Percentiles rank a stretch among this genome's conserved stretches.
These are phyloP conservation scores for Aspergillus carlsbadensis DNA, from an alignment of 495 filamentous ascomycete genomes.

Conservation along the genomic window DNA sequence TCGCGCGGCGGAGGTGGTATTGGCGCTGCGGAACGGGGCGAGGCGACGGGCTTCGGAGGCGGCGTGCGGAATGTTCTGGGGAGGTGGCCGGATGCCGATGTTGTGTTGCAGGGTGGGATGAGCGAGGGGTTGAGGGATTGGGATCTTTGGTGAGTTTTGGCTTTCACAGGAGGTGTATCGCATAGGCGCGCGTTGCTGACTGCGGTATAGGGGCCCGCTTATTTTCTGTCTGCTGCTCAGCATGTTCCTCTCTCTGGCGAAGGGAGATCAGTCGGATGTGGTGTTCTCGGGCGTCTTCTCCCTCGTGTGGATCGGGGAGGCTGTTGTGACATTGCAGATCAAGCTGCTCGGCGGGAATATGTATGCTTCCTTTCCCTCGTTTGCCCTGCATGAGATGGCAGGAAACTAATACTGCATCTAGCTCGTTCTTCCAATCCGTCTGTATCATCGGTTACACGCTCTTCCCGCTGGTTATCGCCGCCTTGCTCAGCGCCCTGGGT, in stretches of 20 bases:
- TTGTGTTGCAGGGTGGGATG: constrained; percentile 75
- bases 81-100: constrained; percentile 70
- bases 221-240: constrained; percentile 88
- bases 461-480: constrained; percentile 95
- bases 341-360: constrained; percentile 97
- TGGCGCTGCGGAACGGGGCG: constrained; percentile 64
- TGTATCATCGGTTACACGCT: constrained; percentile 98
- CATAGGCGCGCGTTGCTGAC: neutral
- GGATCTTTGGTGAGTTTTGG: constrained; percentile 76
- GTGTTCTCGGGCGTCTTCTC: constrained; percentile 97
- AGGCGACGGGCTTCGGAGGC: constrained; percentile 58
- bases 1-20: constrained; percentile 67
- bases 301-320: constrained; percentile 95
- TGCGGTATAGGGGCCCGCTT: constrained; percentile 67
- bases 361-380: constrained; percentile 53
- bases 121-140: constrained; percentile 86
- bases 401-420: constrained; percentile 37
- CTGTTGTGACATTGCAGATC: constrained; percentile 97
- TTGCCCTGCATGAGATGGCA: neutral
- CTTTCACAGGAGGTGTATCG: neutral
- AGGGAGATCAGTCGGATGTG: constrained; percentile 72
- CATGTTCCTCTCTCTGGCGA: constrained; percentile 78
- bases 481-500: constrained; percentile 78
- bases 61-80: constrained; percentile 65
- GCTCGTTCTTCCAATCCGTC: constrained; percentile 95